Evolutionary conservation across 176 grass and related monocot genomes (phyloP).

Genomic region (Oryza longistaminata): DNA sequence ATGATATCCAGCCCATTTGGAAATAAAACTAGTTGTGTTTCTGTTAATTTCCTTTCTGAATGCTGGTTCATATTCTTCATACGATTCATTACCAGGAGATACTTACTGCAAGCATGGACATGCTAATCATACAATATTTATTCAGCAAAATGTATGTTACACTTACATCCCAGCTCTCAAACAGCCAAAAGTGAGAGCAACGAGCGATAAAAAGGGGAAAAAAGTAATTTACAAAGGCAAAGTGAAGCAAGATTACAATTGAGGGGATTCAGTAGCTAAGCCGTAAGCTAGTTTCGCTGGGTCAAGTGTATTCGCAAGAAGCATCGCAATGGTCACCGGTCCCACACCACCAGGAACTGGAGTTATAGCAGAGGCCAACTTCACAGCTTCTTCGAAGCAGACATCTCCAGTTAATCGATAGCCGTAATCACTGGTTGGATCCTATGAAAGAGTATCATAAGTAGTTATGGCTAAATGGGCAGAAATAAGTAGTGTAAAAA

Average conservation of each 20-base stretch:
- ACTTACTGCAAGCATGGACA: neutral
- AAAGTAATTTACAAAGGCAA: conserved; percentile 47
- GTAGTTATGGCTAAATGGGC: neutral
- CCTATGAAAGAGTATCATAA: conserved; percentile 51
- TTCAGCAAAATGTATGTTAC: conserved; percentile 24
- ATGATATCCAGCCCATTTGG: neutral
- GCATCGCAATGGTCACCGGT: conserved; percentile 85
- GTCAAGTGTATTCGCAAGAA: conserved; percentile 87
- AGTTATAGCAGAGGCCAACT: conserved; percentile 77
- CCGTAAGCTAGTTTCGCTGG: conserved; percentile 63
- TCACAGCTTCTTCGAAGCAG: conserved; percentile 85
- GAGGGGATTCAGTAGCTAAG: conserved; percentile 31
- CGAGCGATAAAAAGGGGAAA: neutral
- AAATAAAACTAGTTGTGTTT: neutral
- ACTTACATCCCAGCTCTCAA: conserved; percentile 28
- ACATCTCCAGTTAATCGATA: conserved; percentile 86
- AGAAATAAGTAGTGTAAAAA: neutral
- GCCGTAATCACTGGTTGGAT: conserved; percentile 70
- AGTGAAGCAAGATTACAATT: neutral
- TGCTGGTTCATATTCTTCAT: neutral
- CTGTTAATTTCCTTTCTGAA: neutral
- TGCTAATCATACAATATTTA: conserved; percentile 1
- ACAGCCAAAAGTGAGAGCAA: conserved; percentile 20
- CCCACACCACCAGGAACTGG: conserved; percentile 96
- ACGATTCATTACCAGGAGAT: neutral